These are phyloP conservation scores for Lobosporangium transversale DNA, from an alignment of 192 early-diverging fungal genomes.

Conservation along the genomic window DNA sequence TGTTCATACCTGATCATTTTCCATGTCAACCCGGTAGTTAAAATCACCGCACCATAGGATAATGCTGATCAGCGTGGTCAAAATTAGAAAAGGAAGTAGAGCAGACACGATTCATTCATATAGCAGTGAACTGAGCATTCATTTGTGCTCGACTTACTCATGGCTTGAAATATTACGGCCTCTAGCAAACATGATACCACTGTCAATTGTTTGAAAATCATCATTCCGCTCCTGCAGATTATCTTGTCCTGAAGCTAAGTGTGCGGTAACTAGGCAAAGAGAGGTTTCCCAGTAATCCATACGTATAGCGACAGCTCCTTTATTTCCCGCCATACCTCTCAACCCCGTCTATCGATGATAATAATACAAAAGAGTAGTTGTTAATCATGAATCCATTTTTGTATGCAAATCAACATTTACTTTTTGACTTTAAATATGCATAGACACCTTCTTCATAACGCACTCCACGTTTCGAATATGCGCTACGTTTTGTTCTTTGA, in stretches of 20 bases:
- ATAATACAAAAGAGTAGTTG: background rate
- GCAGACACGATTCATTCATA: no score
- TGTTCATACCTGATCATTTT: conserved; percentile 73
- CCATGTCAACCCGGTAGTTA: conserved; percentile 87
- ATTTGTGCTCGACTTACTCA: conserved; percentile 78
- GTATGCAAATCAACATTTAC: no score
- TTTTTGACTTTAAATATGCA: no score
- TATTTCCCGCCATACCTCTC: conserved; percentile 96
- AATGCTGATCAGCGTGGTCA: no score
- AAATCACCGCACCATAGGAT: conserved; percentile 93
- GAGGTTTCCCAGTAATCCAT: conserved; percentile 88
- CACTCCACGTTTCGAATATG: conserved; percentile 87
- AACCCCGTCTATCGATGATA: conserved; percentile 79
- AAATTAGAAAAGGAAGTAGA: no score
- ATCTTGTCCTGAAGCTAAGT: conserved; percentile 87
- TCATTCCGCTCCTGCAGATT: conserved; percentile 83
- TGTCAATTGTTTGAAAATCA: conserved; percentile 84
- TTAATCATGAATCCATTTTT: no score
- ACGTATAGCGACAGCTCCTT: conserved; percentile 94
- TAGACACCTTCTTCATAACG: conserved; percentile 78
- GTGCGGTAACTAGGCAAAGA: conserved; percentile 91
- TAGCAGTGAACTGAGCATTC: no score
- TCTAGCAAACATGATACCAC: conserved; percentile 76
- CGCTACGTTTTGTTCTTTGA: conserved; percentile 70
- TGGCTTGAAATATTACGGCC: conserved; percentile 80